phyloP scores from a whole-genome alignment of 164 flowering plant genomes.

The Taxillus chinensis region DNA sequence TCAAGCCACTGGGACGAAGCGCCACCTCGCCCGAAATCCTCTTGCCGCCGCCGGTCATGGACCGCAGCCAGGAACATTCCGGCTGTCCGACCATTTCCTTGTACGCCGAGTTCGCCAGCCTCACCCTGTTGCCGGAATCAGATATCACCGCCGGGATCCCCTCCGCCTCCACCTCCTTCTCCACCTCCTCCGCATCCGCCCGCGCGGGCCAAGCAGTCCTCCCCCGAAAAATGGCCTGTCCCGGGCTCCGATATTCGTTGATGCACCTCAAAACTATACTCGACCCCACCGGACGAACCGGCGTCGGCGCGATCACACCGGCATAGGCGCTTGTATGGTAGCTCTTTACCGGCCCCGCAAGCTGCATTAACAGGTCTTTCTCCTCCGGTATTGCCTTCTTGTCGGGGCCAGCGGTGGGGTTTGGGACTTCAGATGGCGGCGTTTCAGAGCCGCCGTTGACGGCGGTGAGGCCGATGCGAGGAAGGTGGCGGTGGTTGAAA shows the following conservation, averaged over 20 bases:
- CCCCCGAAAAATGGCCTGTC: background rate
- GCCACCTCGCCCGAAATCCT: conserved; percentile 74
- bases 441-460: conserved; percentile 5
- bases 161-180: conserved; percentile 63
- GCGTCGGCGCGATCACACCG: conserved; percentile 48
- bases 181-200: conserved; percentile 72
- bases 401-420: conserved; percentile 20
- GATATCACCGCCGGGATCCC: conserved; percentile 63
- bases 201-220: conserved; percentile 24
- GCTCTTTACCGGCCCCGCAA: conserved; percentile 15
- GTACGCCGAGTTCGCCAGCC: conserved; percentile 79
- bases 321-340: background rate
- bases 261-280: conserved; percentile 46
- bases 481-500: conserved; percentile 4
- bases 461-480: conserved; percentile 9
- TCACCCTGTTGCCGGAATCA: conserved; percentile 68
- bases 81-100: conserved; percentile 95
- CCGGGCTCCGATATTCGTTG: conserved; percentile 14
- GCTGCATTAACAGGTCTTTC: conserved; percentile 33
- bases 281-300: conserved; percentile 71
- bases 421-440: conserved; percentile 28
- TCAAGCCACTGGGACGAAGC: conserved; percentile 28
- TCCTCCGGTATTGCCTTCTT: conserved; percentile 29
- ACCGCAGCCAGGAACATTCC: conserved; percentile 77
- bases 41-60: conserved; percentile 24